Conservation (phyloP, 164 flowering plant species). For the Macadamia integrifolia region DNA sequence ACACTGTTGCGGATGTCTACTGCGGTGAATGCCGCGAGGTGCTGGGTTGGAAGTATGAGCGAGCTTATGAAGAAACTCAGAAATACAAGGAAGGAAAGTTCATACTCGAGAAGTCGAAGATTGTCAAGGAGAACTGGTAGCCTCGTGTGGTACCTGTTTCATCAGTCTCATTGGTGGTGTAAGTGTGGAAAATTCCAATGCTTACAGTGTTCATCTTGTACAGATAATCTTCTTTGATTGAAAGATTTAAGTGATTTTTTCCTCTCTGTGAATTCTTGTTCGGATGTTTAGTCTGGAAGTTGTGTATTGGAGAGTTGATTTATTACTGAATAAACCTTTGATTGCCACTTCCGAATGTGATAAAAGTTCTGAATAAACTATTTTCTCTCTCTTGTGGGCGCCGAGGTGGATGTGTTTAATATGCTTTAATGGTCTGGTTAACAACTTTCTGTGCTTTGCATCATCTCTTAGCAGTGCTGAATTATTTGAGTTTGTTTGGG, state of each 20-base stretch:
- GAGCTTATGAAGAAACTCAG: constrained; percentile 50
- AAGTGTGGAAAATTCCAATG: constrained; percentile 7
- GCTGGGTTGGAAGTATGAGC: constrained; percentile 56
- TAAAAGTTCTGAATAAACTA: not conserved
- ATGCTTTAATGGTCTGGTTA: not conserved
- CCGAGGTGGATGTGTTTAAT: not conserved
- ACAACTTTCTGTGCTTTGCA: not conserved
- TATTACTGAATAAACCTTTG: constrained; percentile 7
- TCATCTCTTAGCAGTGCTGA: not conserved
- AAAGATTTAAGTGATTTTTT: constrained; percentile 14
- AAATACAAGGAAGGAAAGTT: constrained; percentile 79
- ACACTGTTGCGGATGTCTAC: constrained; percentile 44
- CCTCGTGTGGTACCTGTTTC: not conserved
- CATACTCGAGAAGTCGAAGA: constrained; percentile 52
- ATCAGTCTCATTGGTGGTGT: not conserved
- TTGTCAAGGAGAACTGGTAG: constrained; percentile 50
- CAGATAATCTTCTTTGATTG: constrained; percentile 14
- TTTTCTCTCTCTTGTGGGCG: not conserved
- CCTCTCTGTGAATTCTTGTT: constrained; percentile 11
- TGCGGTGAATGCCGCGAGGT: constrained; percentile 42
- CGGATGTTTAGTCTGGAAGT: constrained; percentile 4
- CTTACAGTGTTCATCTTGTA: constrained; percentile 11
- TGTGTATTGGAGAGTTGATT: constrained; percentile 4
- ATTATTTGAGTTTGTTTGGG: not conserved
- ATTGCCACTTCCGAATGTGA: not conserved